phyloP scores from a whole-genome alignment of 1,139 yeast genomes.

The Debaryomyces nepalensis region DNA sequence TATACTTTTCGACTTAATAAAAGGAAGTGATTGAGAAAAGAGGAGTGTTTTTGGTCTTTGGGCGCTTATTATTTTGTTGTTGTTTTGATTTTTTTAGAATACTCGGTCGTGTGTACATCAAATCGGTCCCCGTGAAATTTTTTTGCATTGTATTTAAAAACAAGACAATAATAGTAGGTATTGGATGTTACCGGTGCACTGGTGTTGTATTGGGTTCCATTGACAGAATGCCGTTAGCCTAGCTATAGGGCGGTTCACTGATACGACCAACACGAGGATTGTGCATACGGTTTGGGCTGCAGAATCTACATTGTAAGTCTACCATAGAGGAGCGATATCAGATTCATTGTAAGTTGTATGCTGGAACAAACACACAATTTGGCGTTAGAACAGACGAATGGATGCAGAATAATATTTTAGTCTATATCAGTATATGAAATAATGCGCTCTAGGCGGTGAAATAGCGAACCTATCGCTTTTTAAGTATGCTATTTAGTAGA shows the following conservation, averaged over 20 bases:
- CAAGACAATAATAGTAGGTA: background rate
- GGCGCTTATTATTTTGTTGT: constrained; percentile 7
- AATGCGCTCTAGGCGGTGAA: background rate
- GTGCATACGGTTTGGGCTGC: too few relatives aligned
- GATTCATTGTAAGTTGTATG: too few relatives aligned
- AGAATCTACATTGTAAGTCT: too few relatives aligned
- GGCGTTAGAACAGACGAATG: background rate
- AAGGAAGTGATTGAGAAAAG: constrained; percentile 3
- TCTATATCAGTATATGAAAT: background rate
- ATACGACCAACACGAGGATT: background rate
- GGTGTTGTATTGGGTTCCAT: background rate
- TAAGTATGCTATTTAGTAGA: background rate
- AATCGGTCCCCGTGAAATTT: constrained; percentile 1
- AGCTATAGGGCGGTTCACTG: background rate
- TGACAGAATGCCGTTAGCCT: background rate
- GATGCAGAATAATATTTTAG: background rate
- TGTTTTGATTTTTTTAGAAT: background rate
- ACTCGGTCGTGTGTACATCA: constrained; percentile 1
- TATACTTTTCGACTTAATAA: constrained; percentile 4
- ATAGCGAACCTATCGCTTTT: background rate
- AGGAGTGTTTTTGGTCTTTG: constrained; percentile 7
- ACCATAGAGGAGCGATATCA: too few relatives aligned
- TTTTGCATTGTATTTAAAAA: constrained; percentile 2
- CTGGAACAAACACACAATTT: too few relatives aligned
- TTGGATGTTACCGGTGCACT: background rate